phyloP scores from a whole-genome alignment of 129 eudicot species.

The Mikania micrantha region DNA sequence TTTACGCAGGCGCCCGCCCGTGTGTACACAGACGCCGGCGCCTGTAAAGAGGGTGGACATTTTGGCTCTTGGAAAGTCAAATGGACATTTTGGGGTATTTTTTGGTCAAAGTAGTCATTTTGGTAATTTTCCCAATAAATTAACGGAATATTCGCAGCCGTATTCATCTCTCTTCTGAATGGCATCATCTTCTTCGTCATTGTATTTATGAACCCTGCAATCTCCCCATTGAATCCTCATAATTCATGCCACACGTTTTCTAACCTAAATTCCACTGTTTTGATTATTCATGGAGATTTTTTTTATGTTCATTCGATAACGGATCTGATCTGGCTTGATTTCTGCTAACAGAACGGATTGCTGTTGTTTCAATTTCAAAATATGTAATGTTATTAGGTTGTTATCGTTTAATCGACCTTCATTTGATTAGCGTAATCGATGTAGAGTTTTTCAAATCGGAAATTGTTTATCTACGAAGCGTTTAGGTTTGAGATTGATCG shows the following conservation, averaged over 20 bases:
- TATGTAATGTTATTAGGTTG: neutral
- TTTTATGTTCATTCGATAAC: neutral
- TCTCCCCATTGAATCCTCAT: slow-evolving; percentile 1
- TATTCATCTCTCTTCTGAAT: neutral
- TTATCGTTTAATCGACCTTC: neutral
- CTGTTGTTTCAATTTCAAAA: neutral
- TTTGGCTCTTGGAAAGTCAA: too few relatives aligned
- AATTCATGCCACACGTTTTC: slow-evolving; percentile 15
- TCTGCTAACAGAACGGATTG: neutral
- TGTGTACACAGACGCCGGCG: too few relatives aligned
- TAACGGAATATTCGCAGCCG: slow-evolving; percentile 13
- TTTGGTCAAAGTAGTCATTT: too few relatives aligned
- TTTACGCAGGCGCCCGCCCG: too few relatives aligned
- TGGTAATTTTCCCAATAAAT: too few relatives aligned
- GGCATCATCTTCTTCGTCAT: slow-evolving; percentile 17
- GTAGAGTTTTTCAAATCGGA: neutral
- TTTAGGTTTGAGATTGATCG: neutral
- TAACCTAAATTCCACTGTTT: slow-evolving; percentile 3
- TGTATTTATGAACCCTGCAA: neutral
- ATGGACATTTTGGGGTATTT: too few relatives aligned
- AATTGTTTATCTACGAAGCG: neutral
- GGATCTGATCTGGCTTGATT: neutral
- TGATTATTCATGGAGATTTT: too few relatives aligned
- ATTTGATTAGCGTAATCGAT: neutral
- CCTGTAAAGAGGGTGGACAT: too few relatives aligned